Evolutionary conservation across 768 basidiomycete species (phyloP).

Genomic region (Mycena albidolilacea): DNA sequence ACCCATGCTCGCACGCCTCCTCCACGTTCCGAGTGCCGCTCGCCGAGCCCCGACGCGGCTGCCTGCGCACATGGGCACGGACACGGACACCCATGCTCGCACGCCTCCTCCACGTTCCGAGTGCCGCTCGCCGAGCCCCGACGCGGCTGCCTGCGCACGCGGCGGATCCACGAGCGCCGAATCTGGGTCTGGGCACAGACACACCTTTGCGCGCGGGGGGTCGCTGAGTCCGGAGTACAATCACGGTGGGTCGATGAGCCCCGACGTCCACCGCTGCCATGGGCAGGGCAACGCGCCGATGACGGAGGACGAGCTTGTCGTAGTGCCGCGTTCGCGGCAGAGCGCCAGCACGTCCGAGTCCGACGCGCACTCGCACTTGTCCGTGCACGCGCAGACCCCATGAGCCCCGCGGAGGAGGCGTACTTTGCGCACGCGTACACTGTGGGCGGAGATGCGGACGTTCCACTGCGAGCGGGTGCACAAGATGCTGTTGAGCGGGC

Average conservation of each 20-base stretch:
- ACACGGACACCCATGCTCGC: too few species aligned
- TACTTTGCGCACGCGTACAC: slow-evolving; percentile 85
- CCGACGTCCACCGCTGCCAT: slow-evolving; percentile 11
- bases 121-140: too few species aligned
- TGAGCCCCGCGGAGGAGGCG: slow-evolving; percentile 55
- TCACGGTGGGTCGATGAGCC: background rate
- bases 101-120: too few species aligned
- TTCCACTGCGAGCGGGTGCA: slow-evolving; percentile 97
- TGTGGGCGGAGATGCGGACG: slow-evolving; percentile 77
- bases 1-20: too few species aligned
- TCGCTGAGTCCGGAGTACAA: slow-evolving; percentile 12
- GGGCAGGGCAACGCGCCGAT: slow-evolving; percentile 22
- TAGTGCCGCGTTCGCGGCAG: background rate
- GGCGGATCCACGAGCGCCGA: too few species aligned
- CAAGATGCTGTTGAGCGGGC: slow-evolving; percentile 91
- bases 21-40: too few species aligned
- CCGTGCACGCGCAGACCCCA: slow-evolving; percentile 49
- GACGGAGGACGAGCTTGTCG: slow-evolving; percentile 37
- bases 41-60: too few species aligned
- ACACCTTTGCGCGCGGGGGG: too few species aligned
- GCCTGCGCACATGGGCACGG: too few species aligned
- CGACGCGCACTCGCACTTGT: slow-evolving; percentile 6
- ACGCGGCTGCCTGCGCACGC: too few species aligned
- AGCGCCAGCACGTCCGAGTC: too few species aligned
- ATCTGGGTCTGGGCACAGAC: too few species aligned